Conservation (phyloP, 116 monocot genomes). For the Cymodocea nodosa region DNA sequence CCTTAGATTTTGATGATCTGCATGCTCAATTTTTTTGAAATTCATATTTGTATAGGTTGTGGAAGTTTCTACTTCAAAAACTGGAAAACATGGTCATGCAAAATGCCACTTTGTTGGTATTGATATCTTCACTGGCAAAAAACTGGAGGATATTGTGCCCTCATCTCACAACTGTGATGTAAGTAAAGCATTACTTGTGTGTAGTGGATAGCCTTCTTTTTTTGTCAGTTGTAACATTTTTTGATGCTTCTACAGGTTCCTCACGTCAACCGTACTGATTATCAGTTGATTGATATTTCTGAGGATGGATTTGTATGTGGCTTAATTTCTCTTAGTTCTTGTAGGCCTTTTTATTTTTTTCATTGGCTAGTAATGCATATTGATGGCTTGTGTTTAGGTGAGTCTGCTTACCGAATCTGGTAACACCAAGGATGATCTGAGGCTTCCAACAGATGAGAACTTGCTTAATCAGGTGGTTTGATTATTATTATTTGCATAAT, state of each 20-base stretch:
- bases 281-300: constrained; percentile 78
- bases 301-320: constrained; percentile 67
- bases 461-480: constrained; percentile 36
- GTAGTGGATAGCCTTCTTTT: background rate
- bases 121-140: constrained; percentile 65
- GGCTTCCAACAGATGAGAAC: constrained; percentile 50
- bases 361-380: background rate
- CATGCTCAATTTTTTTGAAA: background rate
- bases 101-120: constrained; percentile 77
- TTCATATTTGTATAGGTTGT: constrained; percentile 29
- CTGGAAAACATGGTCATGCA: constrained; percentile 87
- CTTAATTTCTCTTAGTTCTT: background rate
- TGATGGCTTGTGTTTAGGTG: constrained; percentile 19
- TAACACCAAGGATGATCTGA: constrained; percentile 57
- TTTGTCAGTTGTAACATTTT: background rate
- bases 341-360: background rate
- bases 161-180: constrained; percentile 83
- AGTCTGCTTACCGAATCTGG: constrained; percentile 64
- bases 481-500: background rate
- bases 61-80: constrained; percentile 77
- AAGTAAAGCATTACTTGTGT: constrained; percentile 5
- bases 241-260: constrained; percentile 38
- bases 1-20: background rate
- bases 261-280: constrained; percentile 70
- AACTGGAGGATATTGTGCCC: constrained; percentile 87